A percentile compares a stretch with the other conserved stretches of the same genome.
phyloP scores from a whole-genome alignment of 176 grass and related monocot species.

The Zoysia japonica region DNA sequence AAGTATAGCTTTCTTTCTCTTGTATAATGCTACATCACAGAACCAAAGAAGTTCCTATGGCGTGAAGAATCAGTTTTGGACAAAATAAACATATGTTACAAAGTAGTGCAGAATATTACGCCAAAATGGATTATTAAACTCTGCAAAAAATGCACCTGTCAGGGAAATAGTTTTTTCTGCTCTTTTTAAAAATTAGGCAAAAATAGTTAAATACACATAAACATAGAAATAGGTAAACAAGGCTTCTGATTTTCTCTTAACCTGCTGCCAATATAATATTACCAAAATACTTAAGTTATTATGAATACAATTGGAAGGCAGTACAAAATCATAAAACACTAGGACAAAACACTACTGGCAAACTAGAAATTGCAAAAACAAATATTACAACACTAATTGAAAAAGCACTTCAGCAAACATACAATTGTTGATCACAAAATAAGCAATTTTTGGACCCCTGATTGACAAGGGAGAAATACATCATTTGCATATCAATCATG shows the following conservation, averaged over 20 bases:
- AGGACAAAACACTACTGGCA: not conserved
- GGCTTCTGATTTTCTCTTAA: not conserved
- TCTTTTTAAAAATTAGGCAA: not conserved
- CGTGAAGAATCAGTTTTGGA: not conserved
- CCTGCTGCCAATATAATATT: not conserved
- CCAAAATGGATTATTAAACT: not conserved
- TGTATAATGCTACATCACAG: not conserved
- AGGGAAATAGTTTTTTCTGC: not conserved
- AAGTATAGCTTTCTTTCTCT: not conserved
- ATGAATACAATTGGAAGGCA: not conserved
- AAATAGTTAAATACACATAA: not conserved
- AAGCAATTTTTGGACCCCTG: no score
- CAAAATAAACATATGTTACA: not conserved
- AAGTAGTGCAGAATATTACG: not conserved
- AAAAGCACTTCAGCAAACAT: not conserved
- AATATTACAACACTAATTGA: not conserved
- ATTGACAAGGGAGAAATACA: not conserved
- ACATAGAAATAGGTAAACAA: not conserved
- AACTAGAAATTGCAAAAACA: not conserved
- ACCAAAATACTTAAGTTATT: not conserved
- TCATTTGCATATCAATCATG: slow-evolving; percentile 13
- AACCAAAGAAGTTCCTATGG: slow-evolving; percentile 9
- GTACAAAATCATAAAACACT: not conserved
- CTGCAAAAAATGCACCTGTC: not conserved
- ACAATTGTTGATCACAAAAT: not conserved